Base-by-base conservation (phyloP, 805 yeast species). In the Kuraishia capsulata region DNA sequence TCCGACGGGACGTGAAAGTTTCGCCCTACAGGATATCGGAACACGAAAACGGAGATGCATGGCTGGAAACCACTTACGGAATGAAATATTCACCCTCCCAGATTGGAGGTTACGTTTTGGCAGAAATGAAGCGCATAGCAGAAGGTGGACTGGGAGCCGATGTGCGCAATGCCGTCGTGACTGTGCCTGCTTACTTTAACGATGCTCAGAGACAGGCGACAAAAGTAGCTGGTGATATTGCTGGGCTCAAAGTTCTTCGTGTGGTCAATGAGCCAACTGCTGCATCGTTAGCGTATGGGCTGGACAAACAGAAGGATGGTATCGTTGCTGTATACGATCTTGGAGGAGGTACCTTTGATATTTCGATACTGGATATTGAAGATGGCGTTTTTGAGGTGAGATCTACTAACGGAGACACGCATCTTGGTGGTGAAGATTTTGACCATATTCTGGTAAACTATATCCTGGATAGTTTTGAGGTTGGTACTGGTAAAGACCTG, bases 331-430 rank as follows among this genome's bases (percentile, higher is more conserved):
- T 88, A 45, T 88, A 87, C 71, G 97, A 88, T 71, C 73, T 88
- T 51, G 97, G 97, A 70, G 97, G 97, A 57, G 97, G 97, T 69
- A 88, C 97, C 47, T 88, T 88, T 65, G 97, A 88, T 78, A 81
- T 88, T 60, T 89, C 96, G 45, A 84, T 88, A 55, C 74, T 88
- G 56, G 97, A 89, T 70, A 89, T 88, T 54, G 96, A 88, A 64
- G 89, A 88, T 59, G 97, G 97, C 65, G 96, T 88, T 43, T 88
- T 88, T 60, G 97, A 88, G 73, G 97, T 88, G 57, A 81, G 84
- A 69, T 79, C 96, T 40, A 88, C 97, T 52, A 87, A 88, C 67
- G 97, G 94, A 69, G 92, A 84, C 67, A 84, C 94, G 39, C 94
- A 84, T 67, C 67, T 84, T 57, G 94, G 94, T 58, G 94, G 94